These are phyloP conservation scores for Phytopythium vexans DNA, from an alignment of 352 stramenopile species.

Conservation along the genomic window DNA sequence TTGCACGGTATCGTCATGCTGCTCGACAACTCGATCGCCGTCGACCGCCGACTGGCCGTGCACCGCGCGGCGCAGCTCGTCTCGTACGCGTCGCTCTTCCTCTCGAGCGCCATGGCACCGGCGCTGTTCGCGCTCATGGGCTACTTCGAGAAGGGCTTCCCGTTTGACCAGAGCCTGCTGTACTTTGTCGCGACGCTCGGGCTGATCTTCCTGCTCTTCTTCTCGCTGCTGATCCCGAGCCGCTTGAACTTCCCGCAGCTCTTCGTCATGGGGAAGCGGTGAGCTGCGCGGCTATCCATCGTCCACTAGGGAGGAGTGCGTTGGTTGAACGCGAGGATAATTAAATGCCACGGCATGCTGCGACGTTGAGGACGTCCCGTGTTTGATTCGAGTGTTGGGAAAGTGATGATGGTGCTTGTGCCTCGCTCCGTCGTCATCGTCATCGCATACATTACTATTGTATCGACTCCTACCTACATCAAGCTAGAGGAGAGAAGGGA, in stretches of 20 bases:
- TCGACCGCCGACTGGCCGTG: slow-evolving; percentile 65
- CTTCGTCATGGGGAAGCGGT: slow-evolving; percentile 78
- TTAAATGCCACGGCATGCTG: too few relatives aligned
- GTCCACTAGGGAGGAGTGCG: background rate
- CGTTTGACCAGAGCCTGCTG: slow-evolving; percentile 75
- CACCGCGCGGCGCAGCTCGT: slow-evolving; percentile 65
- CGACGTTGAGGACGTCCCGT: too few relatives aligned
- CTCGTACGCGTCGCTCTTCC: slow-evolving; percentile 49
- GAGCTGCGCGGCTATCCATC: slow-evolving; percentile 7
- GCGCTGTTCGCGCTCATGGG: slow-evolving; percentile 70
- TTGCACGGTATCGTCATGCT: slow-evolving; percentile 62
- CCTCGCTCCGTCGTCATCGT: too few relatives aligned
- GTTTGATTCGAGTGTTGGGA: too few relatives aligned
- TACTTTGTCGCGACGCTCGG: slow-evolving; percentile 73
- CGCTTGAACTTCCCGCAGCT: slow-evolving; percentile 81
- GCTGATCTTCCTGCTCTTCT: slow-evolving; percentile 66
- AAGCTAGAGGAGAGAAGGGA: too few relatives aligned
- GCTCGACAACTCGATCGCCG: slow-evolving; percentile 77
- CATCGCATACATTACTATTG: too few relatives aligned
- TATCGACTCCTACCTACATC: too few relatives aligned
- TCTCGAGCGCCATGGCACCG: slow-evolving; percentile 43
- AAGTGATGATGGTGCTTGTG: too few relatives aligned
- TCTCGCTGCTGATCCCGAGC: slow-evolving; percentile 74
- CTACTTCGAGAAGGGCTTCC: slow-evolving; percentile 75
- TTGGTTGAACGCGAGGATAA: background rate